Evolutionary conservation across 202 grass and related monocot species (phyloP), one percentile per base, ranked within the genome.

Genomic region (Panicum virgatum): DNA sequence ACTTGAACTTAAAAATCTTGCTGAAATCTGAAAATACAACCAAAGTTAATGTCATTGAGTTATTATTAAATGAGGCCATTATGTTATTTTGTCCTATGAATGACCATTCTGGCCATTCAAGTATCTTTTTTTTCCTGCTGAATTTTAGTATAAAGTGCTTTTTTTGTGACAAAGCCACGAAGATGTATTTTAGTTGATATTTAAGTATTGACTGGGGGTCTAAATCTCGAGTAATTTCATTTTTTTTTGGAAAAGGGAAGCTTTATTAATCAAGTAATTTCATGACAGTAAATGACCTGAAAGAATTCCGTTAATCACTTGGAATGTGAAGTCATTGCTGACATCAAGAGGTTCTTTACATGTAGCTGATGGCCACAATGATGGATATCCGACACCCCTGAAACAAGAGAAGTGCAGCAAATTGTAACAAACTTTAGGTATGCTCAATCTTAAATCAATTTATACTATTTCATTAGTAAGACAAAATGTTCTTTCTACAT

Each of bases 1-100:
- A 98, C 64, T 88, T 98, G 84, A 98, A 98, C 80, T 98, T 98
- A 85, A 98, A 98, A 90, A 98, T 80, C 87, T 93, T 95, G 66
- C 92, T 90, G 85, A 95, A 98, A 90, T 98, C 96, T 98, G 90
- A 64, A 84, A 89, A 52, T 30, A 29, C 32, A 86, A 36, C 51
- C 57, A 59, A 81, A 86, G 16, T 60, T 59, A 63, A 25, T 68
- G 8, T 38, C 9, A 89, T 4, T 40, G 20, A 66, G 26, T 53
- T 30, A 65, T 27, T 27, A 68, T 43, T 47, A 67, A 61, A 57
- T 42, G 9, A 59, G 3, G 50, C 18, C 5, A 73, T 30, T 75
- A 75, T 66, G 51, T 66, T 38, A 32, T 76, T 13, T 42, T 50
- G 22, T 62, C 11, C 29, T 61, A 78, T 57, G 51, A 16, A 0